Evolutionary conservation across 495 filamentous ascomycete genomes (phyloP).

Genomic region (Penicillium nucicola): DNA sequence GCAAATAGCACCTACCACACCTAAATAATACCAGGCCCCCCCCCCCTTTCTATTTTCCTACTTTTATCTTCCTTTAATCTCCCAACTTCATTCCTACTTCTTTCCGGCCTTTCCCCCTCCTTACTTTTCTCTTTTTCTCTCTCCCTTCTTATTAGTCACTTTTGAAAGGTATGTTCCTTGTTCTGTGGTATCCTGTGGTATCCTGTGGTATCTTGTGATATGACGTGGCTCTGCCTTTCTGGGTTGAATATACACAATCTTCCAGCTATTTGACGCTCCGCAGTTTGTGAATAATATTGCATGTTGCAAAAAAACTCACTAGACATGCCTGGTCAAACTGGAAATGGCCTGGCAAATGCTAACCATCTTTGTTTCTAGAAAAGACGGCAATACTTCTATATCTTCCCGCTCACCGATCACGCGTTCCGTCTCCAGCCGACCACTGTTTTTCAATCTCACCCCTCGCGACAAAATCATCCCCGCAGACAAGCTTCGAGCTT

Average conservation of each 20-base stretch:
- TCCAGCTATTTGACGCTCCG: no score
- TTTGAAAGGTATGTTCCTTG: no score
- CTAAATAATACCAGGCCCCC: constrained; percentile 18
- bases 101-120: not conserved
- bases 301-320: no score
- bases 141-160: not conserved
- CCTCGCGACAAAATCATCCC: not conserved
- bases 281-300: no score
- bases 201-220: no score
- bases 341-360: not conserved
- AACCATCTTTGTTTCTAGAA: not conserved
- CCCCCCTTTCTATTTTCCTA: constrained; percentile 11
- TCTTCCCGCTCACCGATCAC: constrained; percentile 3
- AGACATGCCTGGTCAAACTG: no score
- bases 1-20: constrained; percentile 29
- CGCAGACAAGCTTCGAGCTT: not conserved
- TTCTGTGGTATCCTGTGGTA: no score
- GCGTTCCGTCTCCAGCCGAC: constrained; percentile 14
- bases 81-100: not conserved
- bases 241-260: no score
- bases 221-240: no score
- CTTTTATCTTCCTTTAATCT: constrained; percentile 6
- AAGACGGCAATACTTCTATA: not conserved
- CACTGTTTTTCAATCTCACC: not conserved
- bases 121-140: not conserved